Percentiles rank a stretch among this genome's conserved stretches.
Evolutionary conservation across 345 rosid genomes (phyloP).

Genomic region (Ailanthus altissimus): DNA sequence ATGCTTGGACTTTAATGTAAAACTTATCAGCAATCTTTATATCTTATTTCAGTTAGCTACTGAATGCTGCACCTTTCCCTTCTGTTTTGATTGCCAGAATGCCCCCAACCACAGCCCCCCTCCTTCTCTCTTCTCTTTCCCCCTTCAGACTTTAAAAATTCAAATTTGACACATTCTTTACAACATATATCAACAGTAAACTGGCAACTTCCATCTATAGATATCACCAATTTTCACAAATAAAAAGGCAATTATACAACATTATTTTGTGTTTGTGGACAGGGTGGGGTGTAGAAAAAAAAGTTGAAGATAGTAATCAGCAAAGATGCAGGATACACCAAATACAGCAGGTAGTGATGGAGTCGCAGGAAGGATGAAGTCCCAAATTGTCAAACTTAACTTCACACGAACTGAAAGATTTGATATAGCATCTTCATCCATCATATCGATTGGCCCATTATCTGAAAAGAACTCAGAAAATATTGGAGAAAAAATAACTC

Average conservation of each 20-base stretch:
- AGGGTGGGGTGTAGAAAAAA: neutral
- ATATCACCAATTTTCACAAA: neutral
- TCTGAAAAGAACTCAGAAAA: slow-evolving; percentile 83
- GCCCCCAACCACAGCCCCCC: neutral
- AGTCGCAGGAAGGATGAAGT: slow-evolving; percentile 77
- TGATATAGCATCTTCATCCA: slow-evolving; percentile 94
- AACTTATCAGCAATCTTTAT: neutral
- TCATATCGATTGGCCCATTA: slow-evolving; percentile 72
- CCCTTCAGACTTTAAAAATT: neutral
- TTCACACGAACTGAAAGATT: slow-evolving; percentile 79
- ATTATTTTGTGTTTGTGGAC: neutral
- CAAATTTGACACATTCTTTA: neutral
- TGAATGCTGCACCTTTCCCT: neutral
- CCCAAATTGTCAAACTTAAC: slow-evolving; percentile 92
- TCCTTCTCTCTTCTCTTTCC: too few species aligned
- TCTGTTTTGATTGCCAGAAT: neutral
- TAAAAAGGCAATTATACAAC: neutral
- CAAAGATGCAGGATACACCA: slow-evolving; percentile 69
- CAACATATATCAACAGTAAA: too few species aligned
- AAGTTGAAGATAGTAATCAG: neutral
- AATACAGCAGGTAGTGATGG: slow-evolving; percentile 97
- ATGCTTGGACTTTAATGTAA: neutral
- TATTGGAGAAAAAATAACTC: slow-evolving; percentile 77
- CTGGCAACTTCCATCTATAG: too few species aligned
- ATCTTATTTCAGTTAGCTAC: neutral